Evolutionary conservation across 129 eudicot species (phyloP).

Genomic region (Erigeron canadensis): DNA sequence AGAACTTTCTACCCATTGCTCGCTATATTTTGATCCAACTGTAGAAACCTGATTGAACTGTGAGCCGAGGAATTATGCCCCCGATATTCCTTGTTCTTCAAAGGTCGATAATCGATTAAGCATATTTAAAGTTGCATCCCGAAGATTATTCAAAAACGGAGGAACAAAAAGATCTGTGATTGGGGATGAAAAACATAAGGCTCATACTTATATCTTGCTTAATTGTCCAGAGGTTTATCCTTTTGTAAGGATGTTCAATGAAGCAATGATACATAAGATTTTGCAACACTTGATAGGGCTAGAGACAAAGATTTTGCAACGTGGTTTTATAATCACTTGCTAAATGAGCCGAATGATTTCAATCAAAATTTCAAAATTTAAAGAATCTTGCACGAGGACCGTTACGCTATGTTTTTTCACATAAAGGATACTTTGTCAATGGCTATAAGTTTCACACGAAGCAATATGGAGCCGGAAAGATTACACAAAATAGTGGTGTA

Average conservation of each 20-base stretch:
- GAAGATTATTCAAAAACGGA: not conserved
- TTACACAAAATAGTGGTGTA: not conserved
- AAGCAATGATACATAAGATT: not conserved
- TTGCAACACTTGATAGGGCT: not conserved
- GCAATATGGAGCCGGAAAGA: not conserved
- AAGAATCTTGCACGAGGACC: conserved; percentile 9
- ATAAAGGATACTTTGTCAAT: conserved; percentile 9
- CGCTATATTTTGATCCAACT: not conserved
- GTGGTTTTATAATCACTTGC: not conserved
- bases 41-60: not conserved
- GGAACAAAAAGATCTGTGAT: not conserved
- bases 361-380: not conserved
- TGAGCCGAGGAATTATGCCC: not conserved
- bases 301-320: not conserved
- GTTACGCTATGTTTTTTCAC: not conserved
- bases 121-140: not conserved
- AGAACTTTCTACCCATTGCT: not conserved
- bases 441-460: conserved; percentile 3
- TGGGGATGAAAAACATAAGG: not conserved
- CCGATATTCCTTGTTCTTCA: not conserved
- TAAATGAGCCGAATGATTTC: not conserved
- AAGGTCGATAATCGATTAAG: not conserved
- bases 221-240: not conserved
- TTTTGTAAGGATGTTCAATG: not conserved
- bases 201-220: not conserved